A percentile compares a stretch with the other conserved stretches of the same genome.
These are phyloP conservation scores for Colletotrichum karsti DNA, from an alignment of 2,329 filamentous ascomycete species.

Conservation along the genomic window DNA sequence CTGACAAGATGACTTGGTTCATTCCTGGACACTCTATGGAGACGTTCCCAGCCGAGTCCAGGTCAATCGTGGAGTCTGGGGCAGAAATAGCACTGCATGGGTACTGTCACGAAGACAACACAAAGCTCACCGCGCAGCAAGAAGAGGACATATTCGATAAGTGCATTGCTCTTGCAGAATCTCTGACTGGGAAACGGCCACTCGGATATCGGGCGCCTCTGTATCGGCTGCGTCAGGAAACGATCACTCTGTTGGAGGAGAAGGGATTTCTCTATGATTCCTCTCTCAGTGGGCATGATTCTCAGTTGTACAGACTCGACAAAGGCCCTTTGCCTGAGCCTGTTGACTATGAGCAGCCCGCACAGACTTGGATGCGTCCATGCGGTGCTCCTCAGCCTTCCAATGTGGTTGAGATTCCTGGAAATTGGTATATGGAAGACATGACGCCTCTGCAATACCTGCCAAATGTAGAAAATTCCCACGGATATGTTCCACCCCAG, in stretches of 20 bases:
- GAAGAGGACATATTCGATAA: slow-evolving; percentile 54
- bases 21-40: slow-evolving; percentile 60
- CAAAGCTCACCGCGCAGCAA: slow-evolving; percentile 52
- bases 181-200: slow-evolving; percentile 49
- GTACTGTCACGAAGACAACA: slow-evolving; percentile 56
- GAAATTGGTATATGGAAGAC: slow-evolving; percentile 59
- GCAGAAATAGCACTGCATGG: slow-evolving; percentile 57
- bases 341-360: slow-evolving; percentile 44
- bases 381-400: slow-evolving; percentile 33
- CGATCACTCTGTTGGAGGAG: slow-evolving; percentile 51
- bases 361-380: slow-evolving; percentile 55
- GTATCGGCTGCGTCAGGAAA: slow-evolving; percentile 55
- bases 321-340: slow-evolving; percentile 44
- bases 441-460: slow-evolving; percentile 57
- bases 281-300: slow-evolving; percentile 54
- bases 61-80: slow-evolving; percentile 49
- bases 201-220: slow-evolving; percentile 57
- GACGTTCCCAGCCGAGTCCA: slow-evolving; percentile 52
- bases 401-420: slow-evolving; percentile 52
- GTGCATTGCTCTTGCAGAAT: slow-evolving; percentile 44
- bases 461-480: slow-evolving; percentile 57
- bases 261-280: slow-evolving; percentile 55
- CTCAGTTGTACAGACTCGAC: slow-evolving; percentile 51
- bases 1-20: slow-evolving; percentile 59
- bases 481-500: slow-evolving; percentile 65